Base-by-base conservation (phyloP, 2,329 filamentous ascomycete species). In the Cordyceps tenuipes region DNA sequence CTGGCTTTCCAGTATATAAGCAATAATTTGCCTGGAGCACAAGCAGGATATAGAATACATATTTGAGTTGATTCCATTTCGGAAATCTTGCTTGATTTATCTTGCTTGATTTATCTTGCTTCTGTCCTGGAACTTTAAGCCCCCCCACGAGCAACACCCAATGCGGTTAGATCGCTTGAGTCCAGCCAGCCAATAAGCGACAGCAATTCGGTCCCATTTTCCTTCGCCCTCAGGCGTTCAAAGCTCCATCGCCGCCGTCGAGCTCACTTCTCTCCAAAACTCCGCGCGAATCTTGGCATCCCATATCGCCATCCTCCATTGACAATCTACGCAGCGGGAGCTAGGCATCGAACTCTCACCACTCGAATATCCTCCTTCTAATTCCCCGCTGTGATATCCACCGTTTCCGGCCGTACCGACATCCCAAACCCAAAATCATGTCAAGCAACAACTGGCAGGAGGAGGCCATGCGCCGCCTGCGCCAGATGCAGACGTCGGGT, bases 391-490 rank as follows among this genome's bases (percentile, higher is more conserved):
- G 41, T 51, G 49, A 52, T 21, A 54, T 9, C 21, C 8, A 23
- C 36, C n/a, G 3, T 8, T 21, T 10, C n/a, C 43, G 59, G 19
- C 48, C 53, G 53, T 51, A 47, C 17, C 52, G 53, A 53, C 5
- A 57, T 29, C 29, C 29, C 29, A 29, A 29, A 29, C 29, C 29
- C 43, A 21, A 26, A 29, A 41, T 21, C 56, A 74, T 74, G 72
- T 72, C 71, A n/a, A n/a, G n/a, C 63, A 73, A 73, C 64, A 74
- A 75, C 67, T 75, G 73, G 73, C 73, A 75, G 68, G 77, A 82
- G 67, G 78, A 82, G 67, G 79, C 80, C 62, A 73, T 80, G 70
- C 76, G 75, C 62, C 76, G 76, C 65, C 72, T 82, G 61, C 78
- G 79, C 65, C 75, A 78, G 68, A 77, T 79, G 68, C 77, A 75